phyloP scores from a whole-genome alignment of 352 stramenopile genomes.

The Phytophthora fragariaefolia region DNA sequence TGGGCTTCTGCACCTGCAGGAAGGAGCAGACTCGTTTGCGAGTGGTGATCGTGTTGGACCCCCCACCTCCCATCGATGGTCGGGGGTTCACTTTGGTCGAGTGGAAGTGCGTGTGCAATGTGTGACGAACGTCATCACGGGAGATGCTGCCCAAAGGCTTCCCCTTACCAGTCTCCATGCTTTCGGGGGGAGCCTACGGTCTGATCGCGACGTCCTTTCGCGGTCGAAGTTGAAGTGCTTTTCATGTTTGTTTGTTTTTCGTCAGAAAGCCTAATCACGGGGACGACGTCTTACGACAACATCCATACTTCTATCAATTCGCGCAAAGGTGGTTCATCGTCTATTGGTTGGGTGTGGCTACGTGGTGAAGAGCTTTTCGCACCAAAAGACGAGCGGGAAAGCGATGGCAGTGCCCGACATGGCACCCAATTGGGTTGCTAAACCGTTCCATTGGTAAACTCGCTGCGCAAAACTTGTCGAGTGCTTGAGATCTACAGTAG shows the following conservation, averaged over 20 bases:
- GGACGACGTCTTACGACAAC: no score
- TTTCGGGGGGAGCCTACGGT: no score
- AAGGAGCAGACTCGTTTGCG: slow-evolving; percentile 66
- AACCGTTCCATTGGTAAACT: slow-evolving; percentile 78
- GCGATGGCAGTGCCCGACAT: slow-evolving; percentile 65
- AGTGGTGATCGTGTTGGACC: neutral
- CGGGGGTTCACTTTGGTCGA: slow-evolving; percentile 39
- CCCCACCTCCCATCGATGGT: slow-evolving; percentile 1
- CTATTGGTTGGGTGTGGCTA: no score
- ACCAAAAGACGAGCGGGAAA: slow-evolving; percentile 74
- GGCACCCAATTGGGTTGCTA: slow-evolving; percentile 67
- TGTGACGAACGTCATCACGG: slow-evolving; percentile 67
- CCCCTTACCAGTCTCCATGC: slow-evolving; percentile 36
- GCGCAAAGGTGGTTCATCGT: no score
- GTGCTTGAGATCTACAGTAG: slow-evolving; percentile 31
- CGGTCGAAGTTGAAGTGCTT: neutral
- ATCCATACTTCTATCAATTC: no score
- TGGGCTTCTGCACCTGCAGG: slow-evolving; percentile 74
- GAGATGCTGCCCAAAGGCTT: slow-evolving; percentile 48
- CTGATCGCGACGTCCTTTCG: slow-evolving; percentile 29
- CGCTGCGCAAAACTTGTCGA: slow-evolving; percentile 43
- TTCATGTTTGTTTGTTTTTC: no score
- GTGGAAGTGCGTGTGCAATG: slow-evolving; percentile 73
- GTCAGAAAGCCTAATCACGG: no score
- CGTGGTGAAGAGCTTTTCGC: slow-evolving; percentile 51